Base-by-base conservation (phyloP, 2,329 filamentous ascomycete species). In the Colletotrichum echinochloae region DNA sequence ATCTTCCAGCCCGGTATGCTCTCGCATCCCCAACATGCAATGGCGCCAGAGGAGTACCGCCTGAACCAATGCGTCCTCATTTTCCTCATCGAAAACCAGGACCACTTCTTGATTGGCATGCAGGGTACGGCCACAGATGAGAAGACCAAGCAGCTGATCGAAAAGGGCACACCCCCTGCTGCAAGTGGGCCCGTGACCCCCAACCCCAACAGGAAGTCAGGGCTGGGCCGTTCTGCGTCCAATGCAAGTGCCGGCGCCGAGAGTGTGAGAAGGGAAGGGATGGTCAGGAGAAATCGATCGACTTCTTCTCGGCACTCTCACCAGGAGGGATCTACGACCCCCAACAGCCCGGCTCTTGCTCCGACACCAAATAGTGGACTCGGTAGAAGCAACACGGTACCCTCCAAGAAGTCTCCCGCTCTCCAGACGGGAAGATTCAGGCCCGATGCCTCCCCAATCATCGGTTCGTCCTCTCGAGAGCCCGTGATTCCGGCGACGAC, bases 91-190 rank as follows among this genome's bases (percentile, higher is more conserved):
- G 95, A 98, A 78, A 97, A 99, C 77, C 96, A 99, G 80, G 96
- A 99, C 77, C 94, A 97, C 81, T 99, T 99, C 85, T 85, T 99
- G 74, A 97, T 99, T 74, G 96, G 96, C 65, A 99, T 99, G 96
- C 94, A 94, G 78, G 96, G 96, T 54, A 98, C 95, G n/a, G 95
- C 90, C n/a, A 93, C 95, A n/a, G 95, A 98, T 78, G 94, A 97
- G 78, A 91, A 88, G 78, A 91, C 89, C 1, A 87, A 88, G 74
- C 84, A 88, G 75, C 87, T 89, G 75, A 87, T 91, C 52, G 86
- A 90, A 73, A 91, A 95, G 77, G 93, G 92, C 66, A 92, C 92
- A 3, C 88, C 89, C 5, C 83, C 68, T 39, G 68, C 48, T 41
- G 84, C 79, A 52, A 82, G 84, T 61, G 80, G 81, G 35, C 86